Percentiles rank a stretch among this genome's conserved stretches.
Conservation (phyloP, 2,329 filamentous ascomycete genomes). For the Emydomyces testavorans region DNA sequence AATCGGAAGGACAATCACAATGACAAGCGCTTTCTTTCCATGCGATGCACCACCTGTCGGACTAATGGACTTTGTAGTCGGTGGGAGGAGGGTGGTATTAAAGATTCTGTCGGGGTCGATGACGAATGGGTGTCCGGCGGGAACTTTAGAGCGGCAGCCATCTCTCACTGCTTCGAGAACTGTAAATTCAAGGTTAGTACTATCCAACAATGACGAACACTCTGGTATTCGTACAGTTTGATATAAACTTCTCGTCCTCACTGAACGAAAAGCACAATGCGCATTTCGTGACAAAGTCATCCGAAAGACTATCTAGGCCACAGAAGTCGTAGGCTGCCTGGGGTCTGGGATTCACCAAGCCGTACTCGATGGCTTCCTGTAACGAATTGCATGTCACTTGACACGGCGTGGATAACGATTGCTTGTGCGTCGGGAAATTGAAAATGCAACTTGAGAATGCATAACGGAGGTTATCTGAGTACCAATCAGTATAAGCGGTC, state of each 20-base stretch:
- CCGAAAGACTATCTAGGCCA: conserved; percentile 28
- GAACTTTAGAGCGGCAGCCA: conserved; percentile 34
- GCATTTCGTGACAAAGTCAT: conserved; percentile 33
- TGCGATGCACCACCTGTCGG: conserved; percentile 17
- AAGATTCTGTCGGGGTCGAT: conserved; percentile 34
- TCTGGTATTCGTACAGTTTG: conserved; percentile 32
- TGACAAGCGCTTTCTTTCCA: conserved; percentile 21
- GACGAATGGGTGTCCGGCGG: conserved; percentile 28
- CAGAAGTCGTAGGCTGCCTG: conserved; percentile 31
- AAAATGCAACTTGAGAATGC: conserved; percentile 36
- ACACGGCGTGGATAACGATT: conserved; percentile 35
- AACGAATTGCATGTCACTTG: conserved; percentile 34
- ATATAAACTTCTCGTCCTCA: conserved; percentile 30
- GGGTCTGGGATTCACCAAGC: conserved; percentile 23
- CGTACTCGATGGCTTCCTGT: conserved; percentile 24
- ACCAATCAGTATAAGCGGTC: not conserved
- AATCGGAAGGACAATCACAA: conserved; percentile 36
- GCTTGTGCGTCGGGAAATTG: conserved; percentile 27
- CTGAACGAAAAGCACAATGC: conserved; percentile 36
- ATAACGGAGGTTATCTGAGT: conserved; percentile 37
- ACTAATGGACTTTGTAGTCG: conserved; percentile 20
- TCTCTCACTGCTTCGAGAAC: conserved; percentile 38
- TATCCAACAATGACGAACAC: not conserved
- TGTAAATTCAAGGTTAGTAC: conserved; percentile 16
- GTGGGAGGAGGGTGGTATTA: conserved; percentile 29